Percentiles rank a stretch among this genome's conserved stretches.
These are phyloP conservation scores for Stagonosporopsis cucurbitacearum DNA, from an alignment of 2,329 filamentous ascomycete genomes.

Conservation along the genomic window DNA sequence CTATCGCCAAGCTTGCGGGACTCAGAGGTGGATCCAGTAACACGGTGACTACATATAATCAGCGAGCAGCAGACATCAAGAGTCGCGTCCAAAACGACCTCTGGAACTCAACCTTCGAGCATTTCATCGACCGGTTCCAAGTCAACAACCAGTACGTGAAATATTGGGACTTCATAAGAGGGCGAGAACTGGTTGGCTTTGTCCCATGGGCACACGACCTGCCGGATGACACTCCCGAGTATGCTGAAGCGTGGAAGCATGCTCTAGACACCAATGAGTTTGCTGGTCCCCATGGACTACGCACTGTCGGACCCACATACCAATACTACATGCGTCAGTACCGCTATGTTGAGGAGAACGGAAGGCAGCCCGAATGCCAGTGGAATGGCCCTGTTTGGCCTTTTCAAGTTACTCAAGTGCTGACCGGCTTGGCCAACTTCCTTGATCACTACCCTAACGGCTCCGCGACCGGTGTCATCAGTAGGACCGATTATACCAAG, in stretches of 20 bases:
- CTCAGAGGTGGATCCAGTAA: constrained; percentile 31
- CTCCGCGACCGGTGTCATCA: constrained; percentile 29
- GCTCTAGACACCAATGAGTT: constrained; percentile 46
- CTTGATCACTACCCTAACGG: constrained; percentile 51
- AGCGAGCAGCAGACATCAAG: constrained; percentile 47
- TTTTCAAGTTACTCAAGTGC: constrained; percentile 52
- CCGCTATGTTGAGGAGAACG: constrained; percentile 43
- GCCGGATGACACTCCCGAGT: constrained; percentile 49
- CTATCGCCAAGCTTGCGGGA: constrained; percentile 50
- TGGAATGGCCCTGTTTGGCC: constrained; percentile 57
- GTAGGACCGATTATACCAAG: constrained; percentile 45
- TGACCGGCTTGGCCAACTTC: constrained; percentile 52
- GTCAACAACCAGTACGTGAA: constrained; percentile 49
- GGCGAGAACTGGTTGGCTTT: constrained; percentile 53
- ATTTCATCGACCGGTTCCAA: constrained; percentile 55
- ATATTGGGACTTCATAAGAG: constrained; percentile 52
- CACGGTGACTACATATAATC: constrained; percentile 23
- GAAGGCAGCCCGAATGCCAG: constrained; percentile 50
- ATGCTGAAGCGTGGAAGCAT: constrained; percentile 49
- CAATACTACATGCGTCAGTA: constrained; percentile 56
- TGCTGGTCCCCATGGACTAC: constrained; percentile 46
- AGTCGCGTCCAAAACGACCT: constrained; percentile 48
- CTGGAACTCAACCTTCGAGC: constrained; percentile 54
- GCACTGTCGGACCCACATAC: constrained; percentile 54
- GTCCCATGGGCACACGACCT: constrained; percentile 54